Evolutionary conservation across 305 asterid genomes (phyloP), one percentile per base, ranked within the genome.

Genomic region (Fraxinus platypoda): DNA sequence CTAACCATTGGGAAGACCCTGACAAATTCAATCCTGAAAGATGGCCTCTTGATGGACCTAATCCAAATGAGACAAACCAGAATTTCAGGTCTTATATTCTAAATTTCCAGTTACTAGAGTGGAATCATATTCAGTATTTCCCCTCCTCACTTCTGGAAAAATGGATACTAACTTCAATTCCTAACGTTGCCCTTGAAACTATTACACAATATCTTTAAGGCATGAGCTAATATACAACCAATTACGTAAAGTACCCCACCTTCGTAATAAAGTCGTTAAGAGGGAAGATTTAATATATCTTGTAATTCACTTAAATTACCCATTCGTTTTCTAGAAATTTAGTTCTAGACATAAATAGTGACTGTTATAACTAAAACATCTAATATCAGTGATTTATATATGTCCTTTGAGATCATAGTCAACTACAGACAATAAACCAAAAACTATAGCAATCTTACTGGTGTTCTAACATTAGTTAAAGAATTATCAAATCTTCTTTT

Each of bases 41-140:
- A 88, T 96, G 99, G 99, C 91, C 98, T 83, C 84, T 94, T 81
- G 98, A 96, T 87, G 98, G 98, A 83, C 98, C 98, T 74, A 96
- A 89, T 87, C 99, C 99, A 43, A 96, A 94, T 76, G 99, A 96
- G 90, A 93, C 95, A 52, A 96, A 96, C 90, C 99, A 94, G 87
- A 93, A 92, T 88, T 96, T 91, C 93, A 96, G 98, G 99, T 95
- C 74, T 75, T 80, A 76, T 76, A 62, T 81, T 77, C 77, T 81
- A 72, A 25, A 6, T 41, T 64, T 12, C 59, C 43, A 70, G 15
- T 33, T 21, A 78, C 74, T 77, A 64, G 83, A 34, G 72, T 17
- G 33, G 37, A 57, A 37, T 31, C 59, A 23, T 54, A 26, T n/a
- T 80, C 15, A 11, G 49, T 75, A 13, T 33, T 23, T 38, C 25